phyloP scores from a whole-genome alignment of 768 basidiomycete genomes.

The Heimioporus sp. region DNA sequence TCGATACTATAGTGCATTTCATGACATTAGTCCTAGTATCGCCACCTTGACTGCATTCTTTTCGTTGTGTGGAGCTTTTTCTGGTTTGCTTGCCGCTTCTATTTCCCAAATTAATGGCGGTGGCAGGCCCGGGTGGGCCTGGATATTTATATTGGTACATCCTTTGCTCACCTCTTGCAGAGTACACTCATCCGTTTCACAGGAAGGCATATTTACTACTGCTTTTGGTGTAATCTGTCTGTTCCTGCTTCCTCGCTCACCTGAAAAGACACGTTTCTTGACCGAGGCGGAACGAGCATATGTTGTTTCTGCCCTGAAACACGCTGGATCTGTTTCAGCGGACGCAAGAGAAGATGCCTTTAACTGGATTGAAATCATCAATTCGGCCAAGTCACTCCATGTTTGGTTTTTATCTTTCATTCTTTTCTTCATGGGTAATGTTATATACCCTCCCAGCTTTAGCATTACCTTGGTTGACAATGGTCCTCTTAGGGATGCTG shows the following conservation, averaged over 20 bases:
- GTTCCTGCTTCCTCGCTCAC: slow-evolving; percentile 47
- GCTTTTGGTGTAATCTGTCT: slow-evolving; percentile 52
- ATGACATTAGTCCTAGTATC: no score
- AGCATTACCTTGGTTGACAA: slow-evolving; percentile 3
- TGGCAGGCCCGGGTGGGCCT: no score
- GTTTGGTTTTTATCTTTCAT: slow-evolving; percentile 48
- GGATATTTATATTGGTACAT: no score
- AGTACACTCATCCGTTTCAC: background rate
- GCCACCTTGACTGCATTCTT: no score
- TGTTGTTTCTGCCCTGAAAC: slow-evolving; percentile 30
- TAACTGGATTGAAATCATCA: slow-evolving; percentile 54
- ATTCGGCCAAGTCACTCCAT: slow-evolving; percentile 51
- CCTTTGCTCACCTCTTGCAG: background rate
- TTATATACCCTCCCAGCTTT: slow-evolving; percentile 2
- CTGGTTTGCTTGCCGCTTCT: no score
- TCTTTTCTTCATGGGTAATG: slow-evolving; percentile 53
- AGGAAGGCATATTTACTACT: slow-evolving; percentile 64
- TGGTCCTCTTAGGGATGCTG: slow-evolving; percentile 15
- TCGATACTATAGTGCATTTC: slow-evolving; percentile 2
- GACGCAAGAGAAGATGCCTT: slow-evolving; percentile 47
- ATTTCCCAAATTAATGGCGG: no score
- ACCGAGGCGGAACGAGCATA: slow-evolving; percentile 47
- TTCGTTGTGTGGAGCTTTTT: no score
- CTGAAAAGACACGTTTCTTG: slow-evolving; percentile 49
- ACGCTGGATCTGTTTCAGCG: slow-evolving; percentile 33